Conservation (phyloP, 2,329 filamentous ascomycete genomes). For the Colletotrichum trifolii region DNA sequence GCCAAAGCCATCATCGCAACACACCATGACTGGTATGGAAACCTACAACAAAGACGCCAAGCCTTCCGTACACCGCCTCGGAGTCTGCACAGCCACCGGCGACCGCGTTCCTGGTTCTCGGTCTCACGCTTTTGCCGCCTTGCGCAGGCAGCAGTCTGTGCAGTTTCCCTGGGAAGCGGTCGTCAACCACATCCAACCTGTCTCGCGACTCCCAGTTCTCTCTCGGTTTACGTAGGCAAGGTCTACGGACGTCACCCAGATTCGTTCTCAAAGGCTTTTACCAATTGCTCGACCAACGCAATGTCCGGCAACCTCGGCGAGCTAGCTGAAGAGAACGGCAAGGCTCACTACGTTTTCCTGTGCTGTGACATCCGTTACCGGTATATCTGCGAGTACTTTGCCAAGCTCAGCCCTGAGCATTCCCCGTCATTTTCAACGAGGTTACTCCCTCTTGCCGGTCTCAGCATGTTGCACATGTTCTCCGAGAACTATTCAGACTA, state of each 20-base stretch:
- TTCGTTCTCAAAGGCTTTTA: slow-evolving; percentile 66
- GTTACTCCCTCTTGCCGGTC: slow-evolving; percentile 34
- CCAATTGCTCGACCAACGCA: slow-evolving; percentile 61
- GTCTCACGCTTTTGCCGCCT: no score
- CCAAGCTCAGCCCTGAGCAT: slow-evolving; percentile 59
- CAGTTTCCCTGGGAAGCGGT: slow-evolving; percentile 68
- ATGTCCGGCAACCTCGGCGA: slow-evolving; percentile 55
- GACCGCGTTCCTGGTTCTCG: slow-evolving; percentile 70
- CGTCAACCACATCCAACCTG: slow-evolving; percentile 66
- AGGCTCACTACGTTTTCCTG: slow-evolving; percentile 66
- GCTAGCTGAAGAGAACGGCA: slow-evolving; percentile 56
- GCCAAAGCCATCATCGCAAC: slow-evolving; percentile 33
- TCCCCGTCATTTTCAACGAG: slow-evolving; percentile 62
- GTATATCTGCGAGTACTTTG: slow-evolving; percentile 70
- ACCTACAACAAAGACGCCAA: slow-evolving; percentile 62
- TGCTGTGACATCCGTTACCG: slow-evolving; percentile 74
- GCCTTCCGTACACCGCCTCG: slow-evolving; percentile 56
- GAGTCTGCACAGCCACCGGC: slow-evolving; percentile 67
- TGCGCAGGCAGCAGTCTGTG: no score
- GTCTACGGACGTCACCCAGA: slow-evolving; percentile 69
- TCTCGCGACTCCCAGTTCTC: slow-evolving; percentile 66
- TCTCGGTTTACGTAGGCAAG: slow-evolving; percentile 64
- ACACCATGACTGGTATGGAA: slow-evolving; percentile 61
- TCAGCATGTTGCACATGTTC: no score
- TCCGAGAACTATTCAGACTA: no score